Conservation (phyloP, 257 asterid genomes). For the Echium plantagineum region DNA sequence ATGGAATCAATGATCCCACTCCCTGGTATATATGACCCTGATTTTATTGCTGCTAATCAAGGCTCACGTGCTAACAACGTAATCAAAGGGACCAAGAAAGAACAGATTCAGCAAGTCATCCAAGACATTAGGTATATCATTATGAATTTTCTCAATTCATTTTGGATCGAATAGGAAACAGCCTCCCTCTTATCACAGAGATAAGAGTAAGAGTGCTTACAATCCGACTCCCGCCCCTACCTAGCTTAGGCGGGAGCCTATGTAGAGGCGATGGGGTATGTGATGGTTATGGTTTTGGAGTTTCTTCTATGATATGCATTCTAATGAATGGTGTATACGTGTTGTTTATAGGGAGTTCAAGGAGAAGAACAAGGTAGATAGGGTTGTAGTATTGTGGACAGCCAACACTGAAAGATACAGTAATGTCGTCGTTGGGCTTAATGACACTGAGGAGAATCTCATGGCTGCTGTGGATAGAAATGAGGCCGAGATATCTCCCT, state of each 20-base stretch:
- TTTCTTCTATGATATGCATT: not conserved
- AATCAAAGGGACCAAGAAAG: conserved; percentile 78
- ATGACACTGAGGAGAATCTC: conserved; percentile 70
- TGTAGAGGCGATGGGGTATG: no score
- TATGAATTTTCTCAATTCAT: not conserved
- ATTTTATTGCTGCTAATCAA: conserved; percentile 98
- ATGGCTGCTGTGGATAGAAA: conserved; percentile 69
- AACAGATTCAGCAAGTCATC: conserved; percentile 68
- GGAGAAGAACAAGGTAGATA: conserved; percentile 75
- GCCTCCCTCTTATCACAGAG: no score
- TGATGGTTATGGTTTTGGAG: no score
- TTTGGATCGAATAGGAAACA: no score
- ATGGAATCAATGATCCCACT: conserved; percentile 99
- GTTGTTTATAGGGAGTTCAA: conserved; percentile 60
- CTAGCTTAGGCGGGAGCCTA: no score
- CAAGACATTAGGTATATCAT: conserved; percentile 78
- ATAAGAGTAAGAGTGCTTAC: no score
- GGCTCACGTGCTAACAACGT: conserved; percentile 80
- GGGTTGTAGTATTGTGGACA: conserved; percentile 90
- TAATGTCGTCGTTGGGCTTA: conserved; percentile 69
- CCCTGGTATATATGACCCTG: conserved; percentile 89
- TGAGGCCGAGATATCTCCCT: conserved; percentile 81
- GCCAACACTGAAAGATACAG: conserved; percentile 97
- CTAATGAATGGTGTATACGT: not conserved
- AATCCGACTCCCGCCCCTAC: no score